Evolutionary conservation across 192 early-diverging fungal species (phyloP).

Genomic region (Rhizophagus clarus): DNA sequence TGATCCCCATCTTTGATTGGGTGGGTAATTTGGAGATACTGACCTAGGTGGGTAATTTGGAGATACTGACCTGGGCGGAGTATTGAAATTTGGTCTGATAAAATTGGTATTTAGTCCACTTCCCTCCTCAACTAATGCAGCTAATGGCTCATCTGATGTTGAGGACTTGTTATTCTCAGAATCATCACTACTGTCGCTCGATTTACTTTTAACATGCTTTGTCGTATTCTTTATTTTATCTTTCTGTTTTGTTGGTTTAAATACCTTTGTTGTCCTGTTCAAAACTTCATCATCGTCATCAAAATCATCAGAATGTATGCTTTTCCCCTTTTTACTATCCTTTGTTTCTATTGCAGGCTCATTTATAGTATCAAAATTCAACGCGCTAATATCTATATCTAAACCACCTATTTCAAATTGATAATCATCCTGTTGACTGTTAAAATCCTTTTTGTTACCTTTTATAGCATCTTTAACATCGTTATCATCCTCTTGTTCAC

Average conservation of each 20-base stretch:
- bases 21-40: conserved; percentile 25
- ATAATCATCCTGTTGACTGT: neutral
- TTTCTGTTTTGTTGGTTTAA: conserved; percentile 29
- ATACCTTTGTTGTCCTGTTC: conserved; percentile 22
- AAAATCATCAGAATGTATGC: neutral
- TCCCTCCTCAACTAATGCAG: neutral
- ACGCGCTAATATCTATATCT: conserved; percentile 2
- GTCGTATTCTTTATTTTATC: neutral
- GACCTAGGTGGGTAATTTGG: conserved; percentile 28
- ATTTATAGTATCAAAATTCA: neutral
- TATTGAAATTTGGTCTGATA: neutral
- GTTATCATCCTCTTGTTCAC: neutral
- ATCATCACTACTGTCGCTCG: conserved; percentile 22
- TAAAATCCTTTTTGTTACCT: neutral
- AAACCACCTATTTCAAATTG: neutral
- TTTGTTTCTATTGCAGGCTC: neutral
- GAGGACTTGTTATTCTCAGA: neutral
- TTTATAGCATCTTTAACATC: neutral
- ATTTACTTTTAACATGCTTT: neutral
- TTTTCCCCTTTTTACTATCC: neutral
- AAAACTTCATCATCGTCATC: neutral
- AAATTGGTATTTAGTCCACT: neutral
- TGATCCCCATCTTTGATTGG: neutral
- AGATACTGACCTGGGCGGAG: conserved; percentile 12
- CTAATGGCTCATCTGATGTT: conserved; percentile 15